Conservation (phyloP, 1,139 yeast species). For the Zygosaccharomyces pseudobailii region DNA sequence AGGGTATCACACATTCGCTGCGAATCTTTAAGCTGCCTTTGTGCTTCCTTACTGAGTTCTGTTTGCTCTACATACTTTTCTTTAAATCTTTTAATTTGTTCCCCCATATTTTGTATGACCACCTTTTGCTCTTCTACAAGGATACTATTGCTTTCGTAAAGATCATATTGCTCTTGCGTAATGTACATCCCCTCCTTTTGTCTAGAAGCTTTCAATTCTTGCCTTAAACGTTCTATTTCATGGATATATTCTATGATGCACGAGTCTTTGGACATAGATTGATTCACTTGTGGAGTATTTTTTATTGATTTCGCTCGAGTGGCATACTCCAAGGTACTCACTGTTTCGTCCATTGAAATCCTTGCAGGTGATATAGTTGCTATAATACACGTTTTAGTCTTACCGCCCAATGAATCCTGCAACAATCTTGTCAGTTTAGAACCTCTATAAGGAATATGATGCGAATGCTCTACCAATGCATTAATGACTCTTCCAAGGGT, state of each 20-base stretch:
- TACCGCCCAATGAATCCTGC: constrained; percentile 81
- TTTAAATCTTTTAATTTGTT: constrained; percentile 38
- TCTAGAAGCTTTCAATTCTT: constrained; percentile 58
- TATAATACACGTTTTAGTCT: constrained; percentile 71
- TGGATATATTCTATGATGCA: constrained; percentile 47
- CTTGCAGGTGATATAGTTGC: constrained; percentile 82
- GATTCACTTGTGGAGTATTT: constrained; percentile 66
- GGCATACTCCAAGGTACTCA: constrained; percentile 82
- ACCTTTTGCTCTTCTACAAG: constrained; percentile 45
- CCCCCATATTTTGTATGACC: constrained; percentile 42
- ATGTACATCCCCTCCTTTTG: constrained; percentile 63
- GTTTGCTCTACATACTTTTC: constrained; percentile 31
- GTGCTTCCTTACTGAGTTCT: constrained; percentile 23
- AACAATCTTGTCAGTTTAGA: constrained; percentile 73
- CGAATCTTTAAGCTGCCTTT: constrained; percentile 24
- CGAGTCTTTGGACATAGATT: constrained; percentile 46
- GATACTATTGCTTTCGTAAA: constrained; percentile 42
- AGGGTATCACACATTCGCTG: constrained; percentile 33
- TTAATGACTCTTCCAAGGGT: constrained; percentile 84
- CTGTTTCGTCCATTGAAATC: constrained; percentile 68
- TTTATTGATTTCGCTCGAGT: constrained; percentile 73
- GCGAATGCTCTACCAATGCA: constrained; percentile 54
- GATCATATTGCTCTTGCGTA: constrained; percentile 42
- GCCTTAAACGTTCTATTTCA: constrained; percentile 55
- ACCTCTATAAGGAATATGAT: constrained; percentile 81